Evolutionary conservation across 306 rosid genomes (phyloP), one percentile per base, ranked within the genome.

Genomic region (Sesbania bispinosa): DNA sequence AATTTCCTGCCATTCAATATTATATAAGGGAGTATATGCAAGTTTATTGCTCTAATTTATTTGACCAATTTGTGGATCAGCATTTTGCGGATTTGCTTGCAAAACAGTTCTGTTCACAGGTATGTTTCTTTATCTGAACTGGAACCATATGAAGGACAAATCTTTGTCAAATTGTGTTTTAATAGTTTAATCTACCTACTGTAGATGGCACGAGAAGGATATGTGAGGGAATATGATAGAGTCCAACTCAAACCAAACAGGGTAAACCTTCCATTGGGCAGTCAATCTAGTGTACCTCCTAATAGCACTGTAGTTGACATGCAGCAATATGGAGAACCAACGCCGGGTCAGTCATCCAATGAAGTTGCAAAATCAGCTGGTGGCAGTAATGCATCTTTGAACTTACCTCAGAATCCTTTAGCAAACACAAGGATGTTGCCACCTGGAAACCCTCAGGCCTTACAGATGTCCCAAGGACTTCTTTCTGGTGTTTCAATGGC

Each of bases 381-480:
- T 51, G 64, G 80, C 51, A 61, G 84, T 62, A 89, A 84, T 75
- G 61, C 90, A 23, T 66, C 94, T 33, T 71, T 90, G 38, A 88
- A 81, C 74, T 5, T 90, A 61, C 52, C 90, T 53, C 99, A 94
- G 80, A 90, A 76, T 79, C 90, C 72, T 59, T 80, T 82, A 62
- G 71, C 88, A 45, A 82, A 80, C 71, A 10, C 90, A 42, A 94
- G 99, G 85, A 95, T 91, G 93, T 80, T 91, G 73, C 97, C 96
- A 16, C 92, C 96, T 50, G 97, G 96, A 71, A n/a, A 88, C 72
- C 62, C 86, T 77, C 97, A 88, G 79, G 91, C 92, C 75, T 81
- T 95, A 50, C 97, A 89, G 83, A 87, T 90, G 86, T 95, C 99
- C 69, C 97, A 89, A 78, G 97, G 95, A 54, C 82, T 86, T 67